These are phyloP conservation scores for Scolecobasidium constrictum DNA, from an alignment of 2,329 filamentous ascomycete species.

Conservation along the genomic window DNA sequence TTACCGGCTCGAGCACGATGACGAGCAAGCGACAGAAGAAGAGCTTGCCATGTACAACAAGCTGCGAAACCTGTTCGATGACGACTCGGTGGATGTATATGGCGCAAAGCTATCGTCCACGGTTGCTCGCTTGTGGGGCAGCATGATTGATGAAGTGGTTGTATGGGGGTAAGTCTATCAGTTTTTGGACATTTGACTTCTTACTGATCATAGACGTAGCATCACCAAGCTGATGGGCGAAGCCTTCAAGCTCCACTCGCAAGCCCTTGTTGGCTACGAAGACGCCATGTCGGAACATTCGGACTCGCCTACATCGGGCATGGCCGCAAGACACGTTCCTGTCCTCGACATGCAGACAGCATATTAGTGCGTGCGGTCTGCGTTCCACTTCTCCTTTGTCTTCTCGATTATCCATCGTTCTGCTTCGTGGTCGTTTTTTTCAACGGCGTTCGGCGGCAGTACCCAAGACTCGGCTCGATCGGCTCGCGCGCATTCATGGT, in stretches of 20 bases:
- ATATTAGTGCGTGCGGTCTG: conserved; percentile 19
- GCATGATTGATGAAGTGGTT: conserved; percentile 96
- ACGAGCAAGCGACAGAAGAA: conserved; percentile 76
- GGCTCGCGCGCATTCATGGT: too few species aligned
- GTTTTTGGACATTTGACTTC: conserved; percentile 1
- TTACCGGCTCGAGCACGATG: conserved; percentile 98
- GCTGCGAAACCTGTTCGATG: conserved; percentile 79
- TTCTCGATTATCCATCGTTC: not conserved
- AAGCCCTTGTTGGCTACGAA: conserved; percentile 89
- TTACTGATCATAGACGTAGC: conserved; percentile 30
- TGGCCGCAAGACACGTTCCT: conserved; percentile 28
- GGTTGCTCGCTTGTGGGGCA: conserved; percentile 90
- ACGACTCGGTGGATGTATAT: conserved; percentile 75
- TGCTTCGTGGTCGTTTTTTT: too few species aligned
- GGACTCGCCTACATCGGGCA: conserved; percentile 28
- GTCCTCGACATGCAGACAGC: conserved; percentile 33
- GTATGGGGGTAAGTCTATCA: conserved; percentile 87
- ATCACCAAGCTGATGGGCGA: conserved; percentile 96
- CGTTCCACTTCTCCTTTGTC: not conserved
- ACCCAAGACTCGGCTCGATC: too few species aligned
- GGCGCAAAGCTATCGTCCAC: conserved; percentile 84
- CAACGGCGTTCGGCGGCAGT: too few species aligned
- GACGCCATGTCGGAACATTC: conserved; percentile 52
- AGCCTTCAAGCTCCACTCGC: conserved; percentile 91
- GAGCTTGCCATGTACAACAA: conserved; percentile 88